Percentiles rank a stretch among this genome's conserved stretches.
Evolutionary conservation across 2,329 filamentous ascomycete genomes (phyloP).

Genomic region (Apiospora kogelbergensis): DNA sequence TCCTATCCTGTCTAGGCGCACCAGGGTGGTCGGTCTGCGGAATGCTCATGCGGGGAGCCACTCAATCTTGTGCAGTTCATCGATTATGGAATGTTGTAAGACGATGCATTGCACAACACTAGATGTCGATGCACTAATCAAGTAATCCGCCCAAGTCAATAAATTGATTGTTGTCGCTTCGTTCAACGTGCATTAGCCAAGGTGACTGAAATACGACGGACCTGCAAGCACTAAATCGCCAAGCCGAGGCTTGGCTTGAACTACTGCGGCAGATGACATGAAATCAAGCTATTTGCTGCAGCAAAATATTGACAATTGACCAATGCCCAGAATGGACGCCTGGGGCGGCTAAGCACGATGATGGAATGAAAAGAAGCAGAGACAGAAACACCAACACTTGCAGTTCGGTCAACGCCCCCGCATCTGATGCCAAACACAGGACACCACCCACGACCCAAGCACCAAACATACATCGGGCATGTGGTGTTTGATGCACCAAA

Average conservation of each 20-base stretch:
- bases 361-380: background rate
- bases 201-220: too few relatives aligned
- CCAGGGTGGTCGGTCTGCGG: too few relatives aligned
- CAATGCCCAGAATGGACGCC: background rate
- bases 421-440: background rate
- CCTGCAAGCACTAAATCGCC: background rate
- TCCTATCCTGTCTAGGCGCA: too few relatives aligned
- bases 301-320: background rate
- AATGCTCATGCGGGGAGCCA: background rate
- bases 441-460: background rate
- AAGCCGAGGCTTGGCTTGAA: background rate
- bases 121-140: background rate
- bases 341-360: background rate
- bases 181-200: too few relatives aligned
- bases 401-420: background rate
- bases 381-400: background rate
- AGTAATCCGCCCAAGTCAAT: background rate
- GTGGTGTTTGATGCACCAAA: conserved; percentile 4
- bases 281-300: background rate
- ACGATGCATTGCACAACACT: background rate
- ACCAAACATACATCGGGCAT: background rate
- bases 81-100: background rate
- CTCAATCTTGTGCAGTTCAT: background rate
- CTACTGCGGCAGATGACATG: background rate
- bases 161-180: too few relatives aligned